These are phyloP conservation scores for Chrysopogon serrulatus DNA, from an alignment of 176 grass and related monocot species.

Conservation along the genomic window DNA sequence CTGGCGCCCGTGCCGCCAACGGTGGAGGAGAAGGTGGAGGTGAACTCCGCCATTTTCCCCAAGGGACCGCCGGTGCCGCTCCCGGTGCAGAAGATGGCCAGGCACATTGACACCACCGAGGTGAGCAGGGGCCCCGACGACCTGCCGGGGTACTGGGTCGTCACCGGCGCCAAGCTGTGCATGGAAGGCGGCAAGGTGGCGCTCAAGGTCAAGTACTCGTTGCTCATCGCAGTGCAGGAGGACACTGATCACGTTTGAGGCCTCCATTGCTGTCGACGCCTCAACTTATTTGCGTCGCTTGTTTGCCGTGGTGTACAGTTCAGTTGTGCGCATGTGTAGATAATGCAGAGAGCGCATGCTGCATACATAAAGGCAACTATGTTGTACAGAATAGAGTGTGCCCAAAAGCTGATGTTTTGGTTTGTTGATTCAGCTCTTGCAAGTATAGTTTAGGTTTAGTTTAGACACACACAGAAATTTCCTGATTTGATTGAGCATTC, in stretches of 20 bases:
- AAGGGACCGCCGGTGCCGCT: slow-evolving; percentile 82
- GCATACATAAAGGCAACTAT: not conserved
- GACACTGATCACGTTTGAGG: slow-evolving; percentile 30
- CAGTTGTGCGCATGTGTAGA: not conserved
- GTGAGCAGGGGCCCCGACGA: slow-evolving; percentile 65
- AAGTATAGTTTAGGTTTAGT: not conserved
- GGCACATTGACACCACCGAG: slow-evolving; percentile 74
- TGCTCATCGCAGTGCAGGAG: slow-evolving; percentile 56
- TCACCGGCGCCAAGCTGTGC: slow-evolving; percentile 81
- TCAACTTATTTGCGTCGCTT: not conserved
- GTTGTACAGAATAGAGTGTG: slow-evolving; percentile 8
- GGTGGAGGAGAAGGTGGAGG: slow-evolving; percentile 49
- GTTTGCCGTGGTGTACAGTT: not conserved
- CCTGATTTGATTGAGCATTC: not conserved
- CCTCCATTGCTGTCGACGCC: not conserved
- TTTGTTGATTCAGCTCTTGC: not conserved
- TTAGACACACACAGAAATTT: not conserved
- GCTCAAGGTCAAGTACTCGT: slow-evolving; percentile 79
- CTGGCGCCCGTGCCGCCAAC: not conserved
- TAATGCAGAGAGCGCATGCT: not conserved
- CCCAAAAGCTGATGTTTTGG: not conserved
- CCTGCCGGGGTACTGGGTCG: slow-evolving; percentile 84
- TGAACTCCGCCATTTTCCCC: slow-evolving; percentile 89
- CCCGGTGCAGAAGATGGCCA: slow-evolving; percentile 69
- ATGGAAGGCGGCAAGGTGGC: slow-evolving; percentile 64